A percentile compares a stretch with the other conserved stretches of the same genome.
Conservation (phyloP, 176 grass and related monocot species). For the Raddia distichophylla region DNA sequence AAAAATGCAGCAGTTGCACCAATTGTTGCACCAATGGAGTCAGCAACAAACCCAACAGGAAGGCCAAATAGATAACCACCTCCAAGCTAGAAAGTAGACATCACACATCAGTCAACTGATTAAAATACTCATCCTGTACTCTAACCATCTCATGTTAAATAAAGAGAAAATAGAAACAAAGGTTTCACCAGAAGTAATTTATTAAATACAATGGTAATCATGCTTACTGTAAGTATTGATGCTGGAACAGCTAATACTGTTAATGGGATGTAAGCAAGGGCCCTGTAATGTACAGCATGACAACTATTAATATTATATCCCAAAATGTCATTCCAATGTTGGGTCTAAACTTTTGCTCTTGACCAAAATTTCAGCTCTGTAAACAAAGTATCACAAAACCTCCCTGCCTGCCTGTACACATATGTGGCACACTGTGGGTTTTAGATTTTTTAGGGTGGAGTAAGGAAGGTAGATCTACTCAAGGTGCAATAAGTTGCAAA, state of each 20-base stretch:
- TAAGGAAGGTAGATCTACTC: background rate
- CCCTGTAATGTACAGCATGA: constrained; percentile 55
- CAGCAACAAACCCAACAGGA: constrained; percentile 91
- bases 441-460: background rate
- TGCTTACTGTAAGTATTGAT: constrained; percentile 87
- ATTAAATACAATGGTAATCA: constrained; percentile 4
- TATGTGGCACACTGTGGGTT: background rate
- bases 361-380: constrained; percentile 13
- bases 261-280: constrained; percentile 89
- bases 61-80: constrained; percentile 98
- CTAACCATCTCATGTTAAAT: background rate
- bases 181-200: background rate
- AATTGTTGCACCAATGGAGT: constrained; percentile 95
- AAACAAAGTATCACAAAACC: constrained; percentile 26
- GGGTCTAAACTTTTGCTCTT: background rate
- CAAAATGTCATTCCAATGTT: constrained; percentile 9
- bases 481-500: background rate
- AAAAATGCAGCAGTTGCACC: constrained; percentile 98
- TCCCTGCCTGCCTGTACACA: background rate
- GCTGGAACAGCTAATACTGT: constrained; percentile 97
- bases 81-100: constrained; percentile 74
- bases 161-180: constrained; percentile 6
- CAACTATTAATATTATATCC: constrained; percentile 31
- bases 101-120: constrained; percentile 8
- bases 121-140: background rate